Conservation (phyloP, 345 rosid genomes). For the Pelargonium nanum region DNA sequence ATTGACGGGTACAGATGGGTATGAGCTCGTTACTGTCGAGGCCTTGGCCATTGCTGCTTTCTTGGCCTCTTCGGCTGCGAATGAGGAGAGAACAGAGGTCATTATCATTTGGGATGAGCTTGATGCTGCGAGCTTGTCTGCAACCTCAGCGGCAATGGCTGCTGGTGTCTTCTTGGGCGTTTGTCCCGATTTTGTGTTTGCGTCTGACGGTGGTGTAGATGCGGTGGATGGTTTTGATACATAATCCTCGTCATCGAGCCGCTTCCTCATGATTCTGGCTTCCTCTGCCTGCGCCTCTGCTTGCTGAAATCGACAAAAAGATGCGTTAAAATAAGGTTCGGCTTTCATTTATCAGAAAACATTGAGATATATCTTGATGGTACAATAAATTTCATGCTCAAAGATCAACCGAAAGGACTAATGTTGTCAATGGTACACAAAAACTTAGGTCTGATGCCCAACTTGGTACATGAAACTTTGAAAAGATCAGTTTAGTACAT, state of each 20-base stretch:
- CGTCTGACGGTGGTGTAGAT: constrained; percentile 19
- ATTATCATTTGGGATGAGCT: constrained; percentile 85
- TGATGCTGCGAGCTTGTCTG: constrained; percentile 80
- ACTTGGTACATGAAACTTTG: too few relatives aligned
- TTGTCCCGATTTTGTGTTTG: constrained; percentile 33
- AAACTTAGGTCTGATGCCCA: too few relatives aligned
- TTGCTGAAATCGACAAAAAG: constrained; percentile 33
- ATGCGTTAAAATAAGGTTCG: background rate
- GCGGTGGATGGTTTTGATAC: constrained; percentile 24
- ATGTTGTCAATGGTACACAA: background rate
- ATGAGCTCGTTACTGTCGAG: constrained; percentile 22
- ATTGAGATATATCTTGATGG: too few relatives aligned
- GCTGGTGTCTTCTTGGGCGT: constrained; percentile 65
- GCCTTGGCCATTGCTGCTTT: constrained; percentile 34
- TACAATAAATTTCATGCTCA: too few relatives aligned
- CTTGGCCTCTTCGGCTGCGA: constrained; percentile 89
- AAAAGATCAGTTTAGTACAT: too few relatives aligned
- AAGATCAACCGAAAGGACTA: too few relatives aligned
- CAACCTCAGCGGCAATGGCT: constrained; percentile 91
- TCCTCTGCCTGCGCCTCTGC: constrained; percentile 71
- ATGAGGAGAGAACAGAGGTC: constrained; percentile 81
- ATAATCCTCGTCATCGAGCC: constrained; percentile 45
- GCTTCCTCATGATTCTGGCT: constrained; percentile 57
- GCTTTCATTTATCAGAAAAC: too few relatives aligned
- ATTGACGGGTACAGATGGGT: constrained; percentile 10